Conservation (phyloP, 106 monocot species). For the Dendrobium nobile region DNA sequence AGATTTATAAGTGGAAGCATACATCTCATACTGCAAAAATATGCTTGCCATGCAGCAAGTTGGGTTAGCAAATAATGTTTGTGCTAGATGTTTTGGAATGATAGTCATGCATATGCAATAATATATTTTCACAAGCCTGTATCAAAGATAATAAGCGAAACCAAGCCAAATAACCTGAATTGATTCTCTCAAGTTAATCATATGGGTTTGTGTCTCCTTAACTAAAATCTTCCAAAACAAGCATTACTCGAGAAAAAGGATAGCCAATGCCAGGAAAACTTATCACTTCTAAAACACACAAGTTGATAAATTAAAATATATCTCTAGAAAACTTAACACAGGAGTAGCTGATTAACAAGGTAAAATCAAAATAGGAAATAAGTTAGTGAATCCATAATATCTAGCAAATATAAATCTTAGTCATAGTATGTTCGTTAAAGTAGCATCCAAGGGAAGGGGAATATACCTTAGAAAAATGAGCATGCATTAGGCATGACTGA, state of each 20-base stretch:
- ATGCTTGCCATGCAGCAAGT: not conserved
- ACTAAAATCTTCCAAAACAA: not conserved
- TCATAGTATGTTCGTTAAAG: not conserved
- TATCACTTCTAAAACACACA: not conserved
- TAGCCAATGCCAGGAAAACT: not conserved
- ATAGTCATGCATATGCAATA: not conserved
- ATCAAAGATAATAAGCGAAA: not conserved
- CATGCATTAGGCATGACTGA: slow-evolving; percentile 99
- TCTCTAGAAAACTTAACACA: not conserved
- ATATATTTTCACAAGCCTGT: not conserved
- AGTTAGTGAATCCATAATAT: not conserved
- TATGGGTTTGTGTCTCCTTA: not conserved
- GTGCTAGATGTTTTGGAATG: not conserved
- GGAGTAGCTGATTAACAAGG: not conserved
- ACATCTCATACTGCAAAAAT: too few relatives aligned
- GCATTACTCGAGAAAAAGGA: not conserved
- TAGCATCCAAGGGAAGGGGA: not conserved
- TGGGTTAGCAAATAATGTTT: not conserved
- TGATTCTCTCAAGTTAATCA: not conserved
- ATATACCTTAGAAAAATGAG: slow-evolving; percentile 97
- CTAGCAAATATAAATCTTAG: slow-evolving; percentile 1
- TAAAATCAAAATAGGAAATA: not conserved
- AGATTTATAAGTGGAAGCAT: too few relatives aligned
- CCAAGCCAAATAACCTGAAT: not conserved
- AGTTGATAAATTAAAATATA: not conserved